These are phyloP conservation scores for Colletotrichum camelliae DNA, from an alignment of 2,329 filamentous ascomycete species.

Conservation along the genomic window DNA sequence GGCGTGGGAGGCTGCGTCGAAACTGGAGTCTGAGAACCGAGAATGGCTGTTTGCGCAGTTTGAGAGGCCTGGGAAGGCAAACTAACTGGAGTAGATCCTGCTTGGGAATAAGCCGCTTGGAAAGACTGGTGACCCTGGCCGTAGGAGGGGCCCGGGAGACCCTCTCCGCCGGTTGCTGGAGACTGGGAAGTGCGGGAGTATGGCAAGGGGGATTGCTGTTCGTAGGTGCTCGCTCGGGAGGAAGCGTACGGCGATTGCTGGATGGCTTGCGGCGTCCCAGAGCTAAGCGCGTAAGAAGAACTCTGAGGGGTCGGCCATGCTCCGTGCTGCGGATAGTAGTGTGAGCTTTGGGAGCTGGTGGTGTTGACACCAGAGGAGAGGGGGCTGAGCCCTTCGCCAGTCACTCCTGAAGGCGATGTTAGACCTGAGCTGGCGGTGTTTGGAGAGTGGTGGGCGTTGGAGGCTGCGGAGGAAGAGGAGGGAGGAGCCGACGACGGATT, in stretches of 20 bases:
- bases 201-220: conserved; percentile 53
- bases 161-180: conserved; percentile 63
- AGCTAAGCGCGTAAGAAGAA: conserved; percentile 61
- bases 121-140: conserved; percentile 70
- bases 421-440: conserved; percentile 50
- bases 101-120: conserved; percentile 59
- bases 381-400: conserved; percentile 66
- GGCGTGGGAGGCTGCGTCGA: conserved; percentile 50
- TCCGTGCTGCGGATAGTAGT: conserved; percentile 56
- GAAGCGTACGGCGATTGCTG: conserved; percentile 3
- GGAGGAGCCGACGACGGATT: conserved; percentile 13
- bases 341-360: conserved; percentile 52
- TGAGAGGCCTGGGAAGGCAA: conserved; percentile 33
- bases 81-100: conserved; percentile 41
- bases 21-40: conserved; percentile 50
- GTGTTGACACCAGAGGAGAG: conserved; percentile 66
- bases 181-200: conserved; percentile 41
- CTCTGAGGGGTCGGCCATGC: conserved; percentile 63
- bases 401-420: conserved; percentile 59
- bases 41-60: conserved; percentile 43
- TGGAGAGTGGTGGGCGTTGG: conserved; percentile 39
- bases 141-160: conserved; percentile 70
- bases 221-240: conserved; percentile 41
- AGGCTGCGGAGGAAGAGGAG: conserved; percentile 57
- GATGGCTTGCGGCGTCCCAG: conserved; percentile 48